Evolutionary conservation across 2,329 filamentous ascomycete species (phyloP).

Genomic region (Sarocladium brachiariae): DNA sequence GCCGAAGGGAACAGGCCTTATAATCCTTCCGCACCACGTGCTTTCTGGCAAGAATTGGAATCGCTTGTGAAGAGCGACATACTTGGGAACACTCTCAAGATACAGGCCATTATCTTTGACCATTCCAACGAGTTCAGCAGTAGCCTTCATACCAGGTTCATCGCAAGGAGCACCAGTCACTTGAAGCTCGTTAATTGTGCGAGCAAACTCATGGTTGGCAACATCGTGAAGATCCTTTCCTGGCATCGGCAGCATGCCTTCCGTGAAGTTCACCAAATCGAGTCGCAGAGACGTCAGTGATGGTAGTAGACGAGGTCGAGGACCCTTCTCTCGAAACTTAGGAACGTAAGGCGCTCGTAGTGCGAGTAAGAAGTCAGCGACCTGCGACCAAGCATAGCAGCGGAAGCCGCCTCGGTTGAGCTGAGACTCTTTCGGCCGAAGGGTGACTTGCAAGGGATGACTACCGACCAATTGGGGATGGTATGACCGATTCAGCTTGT

Average conservation of each 20-base stretch:
- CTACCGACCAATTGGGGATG: slow-evolving; percentile 36
- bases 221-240: slow-evolving; percentile 43
- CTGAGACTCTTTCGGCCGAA: slow-evolving; percentile 36
- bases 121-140: slow-evolving; percentile 42
- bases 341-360: slow-evolving; percentile 45
- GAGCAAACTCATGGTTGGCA: slow-evolving; percentile 47
- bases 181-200: slow-evolving; percentile 45
- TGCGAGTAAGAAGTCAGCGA: slow-evolving; percentile 44
- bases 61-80: slow-evolving; percentile 31
- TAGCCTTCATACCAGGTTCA: slow-evolving; percentile 39
- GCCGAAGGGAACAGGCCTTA: slow-evolving; percentile 16
- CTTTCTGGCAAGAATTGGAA: slow-evolving; percentile 34
- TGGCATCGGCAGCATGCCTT: slow-evolving; percentile 37
- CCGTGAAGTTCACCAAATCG: slow-evolving; percentile 48
- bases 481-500: slow-evolving; percentile 32
- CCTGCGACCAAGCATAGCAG: slow-evolving; percentile 47
- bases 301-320: slow-evolving; percentile 39
- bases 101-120: slow-evolving; percentile 47
- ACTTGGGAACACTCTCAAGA: slow-evolving; percentile 37
- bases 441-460: slow-evolving; percentile 34
- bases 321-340: slow-evolving; percentile 25
- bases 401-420: slow-evolving; percentile 45
- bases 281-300: slow-evolving; percentile 40
- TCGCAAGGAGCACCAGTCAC: slow-evolving; percentile 46
- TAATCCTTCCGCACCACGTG: slow-evolving; percentile 35